A percentile compares a stretch with the other conserved stretches of the same genome.
Conservation (phyloP, 495 filamentous ascomycete genomes). For the Glarea lozoyensis region DNA sequence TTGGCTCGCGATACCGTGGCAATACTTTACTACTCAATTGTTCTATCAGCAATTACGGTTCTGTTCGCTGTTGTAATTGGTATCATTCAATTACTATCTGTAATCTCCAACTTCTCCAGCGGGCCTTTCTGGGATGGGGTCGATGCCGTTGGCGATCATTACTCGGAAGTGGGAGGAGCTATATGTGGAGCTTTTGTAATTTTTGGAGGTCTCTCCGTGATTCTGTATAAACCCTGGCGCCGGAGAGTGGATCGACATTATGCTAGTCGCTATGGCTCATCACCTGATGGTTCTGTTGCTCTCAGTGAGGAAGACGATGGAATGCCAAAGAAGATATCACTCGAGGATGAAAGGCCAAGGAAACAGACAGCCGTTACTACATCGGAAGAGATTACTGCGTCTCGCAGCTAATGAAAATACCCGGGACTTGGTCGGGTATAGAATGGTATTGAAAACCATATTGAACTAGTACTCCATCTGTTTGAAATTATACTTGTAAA, state of each 20-base stretch:
- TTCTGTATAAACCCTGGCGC: conserved; percentile 71
- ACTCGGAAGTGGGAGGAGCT: conserved; percentile 71
- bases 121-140: conserved; percentile 87
- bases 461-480: too few species aligned
- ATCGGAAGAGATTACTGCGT: too few species aligned
- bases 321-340: neutral
- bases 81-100: conserved; percentile 68
- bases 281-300: too few species aligned
- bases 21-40: conserved; percentile 88
- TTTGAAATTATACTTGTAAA: too few species aligned
- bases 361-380: too few species aligned
- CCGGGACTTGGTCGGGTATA: too few species aligned
- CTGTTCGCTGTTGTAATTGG: conserved; percentile 82
- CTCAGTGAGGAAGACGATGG: neutral
- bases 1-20: conserved; percentile 72
- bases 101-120: conserved; percentile 64
- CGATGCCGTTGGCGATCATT: conserved; percentile 62
- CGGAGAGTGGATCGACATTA: conserved; percentile 37
- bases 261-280: too few species aligned
- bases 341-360: too few species aligned
- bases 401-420: too few species aligned
- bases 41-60: conserved; percentile 76
- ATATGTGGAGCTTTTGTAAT: conserved; percentile 79
- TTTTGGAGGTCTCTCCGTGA: conserved; percentile 58
- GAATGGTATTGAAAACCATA: too few species aligned